Evolutionary conservation across 2,329 filamentous ascomycete genomes (phyloP).

Genomic region (Diaporthe batatas): DNA sequence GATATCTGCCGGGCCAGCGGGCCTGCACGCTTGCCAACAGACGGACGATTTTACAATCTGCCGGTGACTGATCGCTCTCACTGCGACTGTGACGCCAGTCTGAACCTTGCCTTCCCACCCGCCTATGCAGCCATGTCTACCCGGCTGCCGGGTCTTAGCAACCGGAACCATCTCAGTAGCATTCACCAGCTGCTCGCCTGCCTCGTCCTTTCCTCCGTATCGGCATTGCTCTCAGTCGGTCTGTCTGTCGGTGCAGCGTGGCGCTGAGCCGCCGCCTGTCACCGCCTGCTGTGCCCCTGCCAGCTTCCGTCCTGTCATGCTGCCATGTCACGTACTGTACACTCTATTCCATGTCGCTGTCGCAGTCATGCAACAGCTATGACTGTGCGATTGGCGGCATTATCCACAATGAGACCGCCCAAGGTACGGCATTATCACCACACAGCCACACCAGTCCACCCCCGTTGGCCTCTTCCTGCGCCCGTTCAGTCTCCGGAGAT

Average conservation of each 20-base stretch:
- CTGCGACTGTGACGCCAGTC: slow-evolving; percentile 21
- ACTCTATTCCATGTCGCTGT: not conserved
- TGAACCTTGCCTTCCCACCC: not conserved
- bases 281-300: not conserved
- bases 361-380: not conserved
- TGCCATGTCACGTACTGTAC: not conserved
- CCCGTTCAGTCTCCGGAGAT: not conserved
- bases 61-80: slow-evolving; percentile 14
- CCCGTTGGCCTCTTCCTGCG: not conserved
- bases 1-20: slow-evolving; percentile 28
- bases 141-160: not conserved
- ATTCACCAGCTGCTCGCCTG: slow-evolving; percentile 6
- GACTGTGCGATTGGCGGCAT: slow-evolving; percentile 18
- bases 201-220: not conserved
- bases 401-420: slow-evolving; percentile 19
- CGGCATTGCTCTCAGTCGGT: slow-evolving; percentile 2
- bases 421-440: slow-evolving; percentile 11
- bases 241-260: too few relatives aligned
- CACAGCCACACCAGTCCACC: not conserved
- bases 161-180: slow-evolving; percentile 24
- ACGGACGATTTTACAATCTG: too few relatives aligned
- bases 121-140: too few relatives aligned
- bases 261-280: too few relatives aligned
- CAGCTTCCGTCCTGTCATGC: slow-evolving; percentile 7
- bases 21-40: not conserved